phyloP scores from a whole-genome alignment of 345 rosid species.

The Salix viminalis region DNA sequence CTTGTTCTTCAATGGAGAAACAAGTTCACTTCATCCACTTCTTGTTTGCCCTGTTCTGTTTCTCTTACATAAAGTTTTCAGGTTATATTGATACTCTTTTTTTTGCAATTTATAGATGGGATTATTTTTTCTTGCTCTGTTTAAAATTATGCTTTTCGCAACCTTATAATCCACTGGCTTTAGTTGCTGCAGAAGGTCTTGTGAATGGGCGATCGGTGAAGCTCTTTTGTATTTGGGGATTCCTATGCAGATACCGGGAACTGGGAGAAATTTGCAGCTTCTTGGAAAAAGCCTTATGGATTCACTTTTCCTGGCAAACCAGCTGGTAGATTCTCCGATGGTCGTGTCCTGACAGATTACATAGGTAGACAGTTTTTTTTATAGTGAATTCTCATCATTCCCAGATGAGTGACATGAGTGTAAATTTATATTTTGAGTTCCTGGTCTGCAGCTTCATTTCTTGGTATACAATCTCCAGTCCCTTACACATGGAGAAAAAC shows the following conservation, averaged over 20 bases:
- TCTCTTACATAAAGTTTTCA: neutral
- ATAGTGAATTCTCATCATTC: neutral
- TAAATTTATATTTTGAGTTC: neutral
- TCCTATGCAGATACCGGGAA: constrained; percentile 72
- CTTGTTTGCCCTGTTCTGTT: neutral
- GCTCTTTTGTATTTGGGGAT: constrained; percentile 71
- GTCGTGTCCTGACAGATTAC: constrained; percentile 52
- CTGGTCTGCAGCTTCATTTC: constrained; percentile 45
- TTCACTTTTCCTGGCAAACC: constrained; percentile 61
- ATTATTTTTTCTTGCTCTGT: neutral
- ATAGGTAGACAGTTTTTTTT: constrained; percentile 25
- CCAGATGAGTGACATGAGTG: neutral
- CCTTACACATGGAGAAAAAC: constrained; percentile 48
- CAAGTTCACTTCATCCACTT: neutral
- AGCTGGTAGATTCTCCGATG: constrained; percentile 58
- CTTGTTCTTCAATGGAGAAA: neutral
- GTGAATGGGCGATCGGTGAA: constrained; percentile 6
- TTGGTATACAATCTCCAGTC: constrained; percentile 62
- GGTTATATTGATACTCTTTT: neutral
- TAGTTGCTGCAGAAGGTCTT: neutral
- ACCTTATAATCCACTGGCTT: neutral
- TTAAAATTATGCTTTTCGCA: too few species aligned
- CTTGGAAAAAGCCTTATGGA: constrained; percentile 64
- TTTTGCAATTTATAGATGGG: neutral
- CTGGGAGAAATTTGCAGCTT: constrained; percentile 21